A percentile compares a stretch with the other conserved stretches of the same genome.
Conservation (phyloP, 352 stramenopile species). For the Phytophthora chlamydospora region DNA sequence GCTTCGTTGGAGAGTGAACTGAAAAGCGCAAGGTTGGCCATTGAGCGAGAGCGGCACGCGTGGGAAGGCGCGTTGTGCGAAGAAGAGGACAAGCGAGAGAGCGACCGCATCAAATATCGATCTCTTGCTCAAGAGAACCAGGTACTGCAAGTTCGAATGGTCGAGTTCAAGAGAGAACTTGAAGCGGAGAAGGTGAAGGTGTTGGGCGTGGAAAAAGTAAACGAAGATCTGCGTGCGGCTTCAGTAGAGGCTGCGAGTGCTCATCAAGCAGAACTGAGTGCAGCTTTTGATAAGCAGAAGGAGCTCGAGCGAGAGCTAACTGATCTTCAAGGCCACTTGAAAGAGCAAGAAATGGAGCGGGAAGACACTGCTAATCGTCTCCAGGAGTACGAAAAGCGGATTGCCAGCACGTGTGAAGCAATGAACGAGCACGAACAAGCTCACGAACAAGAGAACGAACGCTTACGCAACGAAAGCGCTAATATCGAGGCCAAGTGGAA, state of each 20-base stretch:
- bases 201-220: slow-evolving; percentile 14
- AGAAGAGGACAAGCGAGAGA: slow-evolving; percentile 32
- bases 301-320: slow-evolving; percentile 40
- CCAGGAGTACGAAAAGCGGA: slow-evolving; percentile 75
- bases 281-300: slow-evolving; percentile 17
- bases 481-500: slow-evolving; percentile 47
- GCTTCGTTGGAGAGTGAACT: slow-evolving; percentile 29
- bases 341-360: slow-evolving; percentile 54
- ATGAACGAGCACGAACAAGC: slow-evolving; percentile 77
- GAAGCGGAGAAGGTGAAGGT: slow-evolving; percentile 27
- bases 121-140: slow-evolving; percentile 44
- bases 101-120: slow-evolving; percentile 35
- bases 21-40: slow-evolving; percentile 16
- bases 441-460: slow-evolving; percentile 58
- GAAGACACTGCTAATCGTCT: slow-evolving; percentile 72
- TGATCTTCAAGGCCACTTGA: slow-evolving; percentile 40
- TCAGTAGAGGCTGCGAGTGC: slow-evolving; percentile 8
- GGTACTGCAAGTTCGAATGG: slow-evolving; percentile 27
- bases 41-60: slow-evolving; percentile 36
- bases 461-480: slow-evolving; percentile 42
- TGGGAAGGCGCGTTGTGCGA: slow-evolving; percentile 39
- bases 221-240: slow-evolving; percentile 22
- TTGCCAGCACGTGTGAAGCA: slow-evolving; percentile 70
- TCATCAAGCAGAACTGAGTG: slow-evolving; percentile 29
- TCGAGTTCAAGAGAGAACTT: slow-evolving; percentile 41